Evolutionary conservation across 1,139 yeast genomes (phyloP), one percentile per base, ranked within the genome.

Genomic region (Suhomyces taliae): DNA sequence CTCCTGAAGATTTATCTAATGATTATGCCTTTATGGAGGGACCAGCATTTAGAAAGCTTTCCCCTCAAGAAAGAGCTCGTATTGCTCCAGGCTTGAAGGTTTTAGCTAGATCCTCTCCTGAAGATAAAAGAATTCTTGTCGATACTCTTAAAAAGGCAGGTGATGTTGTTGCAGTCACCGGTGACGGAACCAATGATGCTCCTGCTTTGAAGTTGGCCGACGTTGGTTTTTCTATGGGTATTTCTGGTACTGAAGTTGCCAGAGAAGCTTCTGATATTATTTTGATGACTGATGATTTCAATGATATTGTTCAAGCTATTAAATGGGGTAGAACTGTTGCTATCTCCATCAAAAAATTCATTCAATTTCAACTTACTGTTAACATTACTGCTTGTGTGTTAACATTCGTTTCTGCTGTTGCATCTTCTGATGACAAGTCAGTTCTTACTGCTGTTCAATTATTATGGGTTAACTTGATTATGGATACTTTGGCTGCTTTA

Each of bases 251-350:
- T 1, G 97, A 90, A 69, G 96, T 90, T 53, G 97, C 97, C 5
- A 80, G 96, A 64, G 97, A 90, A 64, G 96, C 97, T 6, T 87
- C 95, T n/a, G 96, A 90, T 70, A 90, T 90, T 58, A 88, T 90
- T 56, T 77, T 90, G 59, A 90, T 90, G 95, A 90, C 95, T 35
- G 99, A 93, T 70, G 96, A 93, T 71, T 93, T 93, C 62, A 78
- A 91, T 8, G 93, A 95, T 47, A 93, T 93, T 65, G 98, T 93
- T 43, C 90, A 90, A 66, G 99, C 99, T n/a, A 89, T 93, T 61
- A 89, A 90, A 69, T 95, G 99, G 99, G 99, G 99, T 48, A 82
- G 99, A 67, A 91, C 98, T 45, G 99, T 95, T 52, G 87, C 96
- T 15, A 85, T 87, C 34, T 90, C 98, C 2, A 95, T 93, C 62